phyloP scores from a whole-genome alignment of 306 rosid species.

The Begonia fuchsioides region DNA sequence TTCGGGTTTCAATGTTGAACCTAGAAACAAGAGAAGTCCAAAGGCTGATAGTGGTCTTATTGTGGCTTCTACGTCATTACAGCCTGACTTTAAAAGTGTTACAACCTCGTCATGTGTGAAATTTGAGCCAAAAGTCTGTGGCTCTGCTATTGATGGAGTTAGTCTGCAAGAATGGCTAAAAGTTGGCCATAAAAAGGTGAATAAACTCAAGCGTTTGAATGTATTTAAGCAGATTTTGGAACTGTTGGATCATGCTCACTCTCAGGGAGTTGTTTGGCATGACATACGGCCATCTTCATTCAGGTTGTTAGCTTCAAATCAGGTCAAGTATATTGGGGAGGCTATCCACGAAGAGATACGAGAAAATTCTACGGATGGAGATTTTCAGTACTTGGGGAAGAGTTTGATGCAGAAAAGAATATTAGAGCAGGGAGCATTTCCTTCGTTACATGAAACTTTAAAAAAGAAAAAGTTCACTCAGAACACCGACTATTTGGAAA shows the following conservation, averaged over 20 bases:
- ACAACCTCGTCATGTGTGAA: conserved; percentile 19
- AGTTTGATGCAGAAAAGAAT: conserved; percentile 33
- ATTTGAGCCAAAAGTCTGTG: conserved; percentile 15
- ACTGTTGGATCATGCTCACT: conserved; percentile 49
- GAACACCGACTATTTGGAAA: conserved; percentile 17
- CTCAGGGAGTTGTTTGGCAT: conserved; percentile 54
- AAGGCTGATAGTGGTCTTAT: conserved; percentile 21
- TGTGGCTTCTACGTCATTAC: conserved; percentile 22
- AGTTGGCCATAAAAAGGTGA: conserved; percentile 25
- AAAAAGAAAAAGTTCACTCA: conserved; percentile 47
- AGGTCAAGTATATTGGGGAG: conserved; percentile 46
- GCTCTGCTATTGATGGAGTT: conserved; percentile 37
- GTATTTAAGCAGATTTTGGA: conserved; percentile 61
- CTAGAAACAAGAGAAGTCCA: conserved; percentile 24
- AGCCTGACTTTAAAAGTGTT: conserved; percentile 19
- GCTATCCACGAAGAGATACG: conserved; percentile 25
- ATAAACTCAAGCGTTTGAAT: conserved; percentile 45
- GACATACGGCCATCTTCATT: conserved; percentile 59
- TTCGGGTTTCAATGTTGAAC: conserved; percentile 20
- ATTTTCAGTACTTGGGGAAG: conserved; percentile 22
- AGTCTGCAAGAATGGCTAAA: conserved; percentile 79
- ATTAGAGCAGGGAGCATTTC: conserved; percentile 29
- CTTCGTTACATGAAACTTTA: conserved; percentile 24
- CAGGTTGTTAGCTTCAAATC: conserved; percentile 37
- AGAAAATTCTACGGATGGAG: conserved; percentile 24